Base-by-base conservation (phyloP, 78 protist species). In the Dictyostelium firmibasis region DNA sequence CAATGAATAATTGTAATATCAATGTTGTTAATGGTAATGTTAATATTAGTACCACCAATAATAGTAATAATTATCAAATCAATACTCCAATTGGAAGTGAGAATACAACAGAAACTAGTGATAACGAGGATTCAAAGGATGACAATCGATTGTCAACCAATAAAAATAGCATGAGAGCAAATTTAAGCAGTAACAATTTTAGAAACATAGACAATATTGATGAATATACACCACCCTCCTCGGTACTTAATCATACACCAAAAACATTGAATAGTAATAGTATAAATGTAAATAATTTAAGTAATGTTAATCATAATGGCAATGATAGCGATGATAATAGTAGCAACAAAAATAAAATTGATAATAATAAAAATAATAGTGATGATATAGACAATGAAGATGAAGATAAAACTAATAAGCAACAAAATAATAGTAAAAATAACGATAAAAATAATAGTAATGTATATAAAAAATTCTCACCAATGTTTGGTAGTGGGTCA, bases 401-500 rank as follows among this genome's bases (percentile, higher is more conserved):
- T 0, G 27, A 57, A 3, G 9, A 57, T 6, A 20, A 57, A 57
- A 57, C 4, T 57, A 57, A 57, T 20, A 57, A 57, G 25, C 16
- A 57, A 20, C 16, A 50, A 10, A 16, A 57, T 57, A 18, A 57
- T 57, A 57, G 16, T 16, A 50, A 50, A 0, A 16, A 50, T 16
- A 50, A 13, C 23, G 16, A 50, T 20, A 50, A 81, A 44, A 33
- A 18, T 14, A 74, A 43, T 36, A 41, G 25, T 50, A 31, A 29
- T 44, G n/a, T 14, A 18, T 27, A 27, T 27, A 67, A 67, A 27
- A 67, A 67, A 27, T 27, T 27, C 36, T 83, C 86, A 31, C 93
- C 93, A 79, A 53, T 47, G 57, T 88, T 79, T 36, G 72, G 72
- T 60, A 36, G 43, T 23, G 31, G 60, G 8, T 41, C 81, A 84